These are phyloP conservation scores for Pseudogymnoascus sp. DNA, from an alignment of 2,329 filamentous ascomycete species.

Conservation along the genomic window DNA sequence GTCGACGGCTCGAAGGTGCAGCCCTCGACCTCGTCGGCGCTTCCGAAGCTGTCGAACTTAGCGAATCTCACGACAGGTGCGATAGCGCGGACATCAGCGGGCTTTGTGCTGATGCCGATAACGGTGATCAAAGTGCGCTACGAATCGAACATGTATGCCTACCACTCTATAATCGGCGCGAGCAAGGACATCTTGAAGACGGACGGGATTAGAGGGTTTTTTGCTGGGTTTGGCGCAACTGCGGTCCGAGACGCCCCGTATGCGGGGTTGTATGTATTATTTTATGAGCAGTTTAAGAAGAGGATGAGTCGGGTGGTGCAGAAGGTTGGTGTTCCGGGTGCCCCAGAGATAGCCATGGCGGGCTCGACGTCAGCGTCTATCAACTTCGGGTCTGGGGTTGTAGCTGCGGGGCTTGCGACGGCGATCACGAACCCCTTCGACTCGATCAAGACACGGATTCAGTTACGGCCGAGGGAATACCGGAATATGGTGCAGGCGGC, in stretches of 20 bases:
- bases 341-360: constrained; percentile 21
- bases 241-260: constrained; percentile 93
- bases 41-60: constrained; percentile 75
- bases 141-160: constrained; percentile 79
- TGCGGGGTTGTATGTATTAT: constrained; percentile 85
- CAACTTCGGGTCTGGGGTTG: constrained; percentile 76
- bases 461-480: constrained; percentile 79
- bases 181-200: constrained; percentile 64
- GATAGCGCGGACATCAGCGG: constrained; percentile 74
- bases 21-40: constrained; percentile 52
- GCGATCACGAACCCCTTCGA: constrained; percentile 94
- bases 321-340: constrained; percentile 19
- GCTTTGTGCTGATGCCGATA: constrained; percentile 88
- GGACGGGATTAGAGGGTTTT: constrained; percentile 78
- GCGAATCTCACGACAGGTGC: constrained; percentile 84
- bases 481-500: constrained; percentile 74
- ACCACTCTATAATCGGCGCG: constrained; percentile 68
- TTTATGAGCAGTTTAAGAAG: constrained; percentile 81
- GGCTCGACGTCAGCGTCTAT: constrained; percentile 52
- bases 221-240: constrained; percentile 88
- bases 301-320: constrained; percentile 37
- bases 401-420: constrained; percentile 77
- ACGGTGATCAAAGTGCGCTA: constrained; percentile 96
- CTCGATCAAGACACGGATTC: constrained; percentile 88
- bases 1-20: constrained; percentile 19